Evolutionary conservation across 2,329 filamentous ascomycete genomes (phyloP).

Genomic region (Graphilbum sp.): DNA sequence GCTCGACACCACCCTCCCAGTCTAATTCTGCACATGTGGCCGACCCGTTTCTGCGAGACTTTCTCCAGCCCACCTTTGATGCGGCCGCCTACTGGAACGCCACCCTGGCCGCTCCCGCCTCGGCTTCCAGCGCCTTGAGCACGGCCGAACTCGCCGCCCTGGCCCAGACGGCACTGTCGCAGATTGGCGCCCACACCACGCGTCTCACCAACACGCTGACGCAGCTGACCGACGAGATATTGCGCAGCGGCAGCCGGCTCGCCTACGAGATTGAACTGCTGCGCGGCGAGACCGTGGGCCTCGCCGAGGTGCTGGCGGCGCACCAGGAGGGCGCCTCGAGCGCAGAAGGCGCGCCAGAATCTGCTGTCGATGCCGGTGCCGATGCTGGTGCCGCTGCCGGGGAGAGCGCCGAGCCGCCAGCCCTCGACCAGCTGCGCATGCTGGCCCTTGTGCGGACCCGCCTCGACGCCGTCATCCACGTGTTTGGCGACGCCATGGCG

Average conservation of each 20-base stretch:
- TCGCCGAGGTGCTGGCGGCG: conserved; percentile 59
- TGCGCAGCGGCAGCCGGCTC: conserved; percentile 72
- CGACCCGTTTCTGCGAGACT: conserved; percentile 58
- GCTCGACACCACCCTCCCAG: conserved; percentile 19
- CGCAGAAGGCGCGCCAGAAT: not conserved
- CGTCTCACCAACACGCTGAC: conserved; percentile 68
- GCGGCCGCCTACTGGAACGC: conserved; percentile 73
- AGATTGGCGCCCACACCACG: conserved; percentile 77
- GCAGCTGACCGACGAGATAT: conserved; percentile 83
- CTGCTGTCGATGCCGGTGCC: conserved; percentile 3
- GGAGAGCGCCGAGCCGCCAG: conserved; percentile 36
- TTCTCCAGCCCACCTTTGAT: conserved; percentile 69
- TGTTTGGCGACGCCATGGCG: conserved; percentile 90
- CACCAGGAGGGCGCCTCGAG: conserved; percentile 24
- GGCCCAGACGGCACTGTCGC: conserved; percentile 70
- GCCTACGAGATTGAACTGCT: conserved; percentile 91
- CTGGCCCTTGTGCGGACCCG: conserved; percentile 66
- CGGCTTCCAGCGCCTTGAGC: conserved; percentile 6
- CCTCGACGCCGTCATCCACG: conserved; percentile 78
- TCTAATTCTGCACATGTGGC: conserved; percentile 45
- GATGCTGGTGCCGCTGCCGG: conserved; percentile 1
- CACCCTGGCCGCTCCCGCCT: conserved; percentile 29
- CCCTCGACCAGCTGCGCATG: conserved; percentile 65
- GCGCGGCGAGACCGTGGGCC: conserved; percentile 69
- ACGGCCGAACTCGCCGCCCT: conserved; percentile 47